Evolutionary conservation across 176 grass and related monocot genomes (phyloP).

Genomic region (Chloris gayana): DNA sequence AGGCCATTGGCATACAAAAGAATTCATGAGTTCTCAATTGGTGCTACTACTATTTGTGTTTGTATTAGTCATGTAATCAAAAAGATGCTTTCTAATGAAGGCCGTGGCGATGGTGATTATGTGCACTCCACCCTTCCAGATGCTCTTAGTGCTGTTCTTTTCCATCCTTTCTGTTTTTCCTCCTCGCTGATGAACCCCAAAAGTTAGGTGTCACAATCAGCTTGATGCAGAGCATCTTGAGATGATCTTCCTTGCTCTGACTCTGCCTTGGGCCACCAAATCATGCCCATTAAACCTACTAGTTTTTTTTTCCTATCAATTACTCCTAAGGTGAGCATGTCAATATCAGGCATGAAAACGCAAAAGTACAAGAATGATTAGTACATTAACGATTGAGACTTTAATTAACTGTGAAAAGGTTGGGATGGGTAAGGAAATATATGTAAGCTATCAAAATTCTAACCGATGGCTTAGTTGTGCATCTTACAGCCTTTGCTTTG

Average conservation of each 20-base stretch:
- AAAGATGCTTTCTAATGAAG: slow-evolving; percentile 57
- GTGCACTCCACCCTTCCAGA: slow-evolving; percentile 56
- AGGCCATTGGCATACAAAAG: slow-evolving; percentile 3
- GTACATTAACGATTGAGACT: slow-evolving; percentile 22
- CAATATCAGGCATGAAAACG: slow-evolving; percentile 39
- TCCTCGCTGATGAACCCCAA: slow-evolving; percentile 52
- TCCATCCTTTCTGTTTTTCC: slow-evolving; percentile 17
- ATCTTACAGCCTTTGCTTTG: slow-evolving; percentile 42
- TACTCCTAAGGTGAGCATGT: slow-evolving; percentile 24
- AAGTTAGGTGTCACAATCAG: slow-evolving; percentile 64
- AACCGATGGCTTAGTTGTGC: slow-evolving; percentile 31
- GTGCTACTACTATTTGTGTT: too few relatives aligned
- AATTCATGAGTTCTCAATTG: too few relatives aligned
- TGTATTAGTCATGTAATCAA: slow-evolving; percentile 30
- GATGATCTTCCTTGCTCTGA: slow-evolving; percentile 58
- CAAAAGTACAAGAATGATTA: slow-evolving; percentile 39
- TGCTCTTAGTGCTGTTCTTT: slow-evolving; percentile 72
- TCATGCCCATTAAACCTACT: slow-evolving; percentile 46
- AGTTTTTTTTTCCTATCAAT: slow-evolving; percentile 42
- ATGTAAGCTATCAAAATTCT: slow-evolving; percentile 49
- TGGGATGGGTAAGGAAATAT: slow-evolving; percentile 55
- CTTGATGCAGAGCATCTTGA: slow-evolving; percentile 63
- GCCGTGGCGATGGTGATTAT: slow-evolving; percentile 49
- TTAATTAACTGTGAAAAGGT: slow-evolving; percentile 48
- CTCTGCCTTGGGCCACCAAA: slow-evolving; percentile 47